Conservation (phyloP, 441 rosid genomes). For the Daphne laureola region DNA sequence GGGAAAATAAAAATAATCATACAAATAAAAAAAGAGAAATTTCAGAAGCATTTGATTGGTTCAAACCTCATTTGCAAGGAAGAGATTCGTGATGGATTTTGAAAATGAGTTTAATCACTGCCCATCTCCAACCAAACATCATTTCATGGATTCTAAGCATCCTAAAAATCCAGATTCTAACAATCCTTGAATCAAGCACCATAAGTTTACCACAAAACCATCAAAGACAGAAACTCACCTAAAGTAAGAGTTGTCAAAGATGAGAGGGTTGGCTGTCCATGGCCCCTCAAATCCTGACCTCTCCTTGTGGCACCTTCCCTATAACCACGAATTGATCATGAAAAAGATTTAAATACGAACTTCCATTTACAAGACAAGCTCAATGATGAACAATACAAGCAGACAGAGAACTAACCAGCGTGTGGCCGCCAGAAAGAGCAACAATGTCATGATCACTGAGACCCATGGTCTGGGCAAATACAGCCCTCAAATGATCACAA, state of each 20-base stretch:
- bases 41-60: too few species aligned
- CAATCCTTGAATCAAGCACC: too few species aligned
- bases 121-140: too few species aligned
- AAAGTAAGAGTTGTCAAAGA: slow-evolving; percentile 86
- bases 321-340: slow-evolving; percentile 7
- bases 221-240: slow-evolving; percentile 31
- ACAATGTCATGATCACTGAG: slow-evolving; percentile 86
- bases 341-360: neutral
- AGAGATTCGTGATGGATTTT: neutral
- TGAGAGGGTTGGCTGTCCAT: slow-evolving; percentile 84
- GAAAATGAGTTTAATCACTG: too few species aligned
- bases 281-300: slow-evolving; percentile 96
- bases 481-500: slow-evolving; percentile 71
- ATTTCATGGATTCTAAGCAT: too few species aligned
- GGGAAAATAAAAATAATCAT: too few species aligned
- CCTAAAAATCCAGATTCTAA: too few species aligned
- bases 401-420: slow-evolving; percentile 45
- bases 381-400: neutral
- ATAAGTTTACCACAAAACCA: neutral
- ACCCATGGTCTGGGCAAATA: slow-evolving; percentile 68
- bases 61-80: neutral
- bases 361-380: neutral
- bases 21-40: too few species aligned
- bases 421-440: slow-evolving; percentile 92
- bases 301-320: slow-evolving; percentile 96